These are phyloP conservation scores for Trypanosoma platydactyli DNA, from an alignment of 208 protist species.

Conservation along the genomic window DNA sequence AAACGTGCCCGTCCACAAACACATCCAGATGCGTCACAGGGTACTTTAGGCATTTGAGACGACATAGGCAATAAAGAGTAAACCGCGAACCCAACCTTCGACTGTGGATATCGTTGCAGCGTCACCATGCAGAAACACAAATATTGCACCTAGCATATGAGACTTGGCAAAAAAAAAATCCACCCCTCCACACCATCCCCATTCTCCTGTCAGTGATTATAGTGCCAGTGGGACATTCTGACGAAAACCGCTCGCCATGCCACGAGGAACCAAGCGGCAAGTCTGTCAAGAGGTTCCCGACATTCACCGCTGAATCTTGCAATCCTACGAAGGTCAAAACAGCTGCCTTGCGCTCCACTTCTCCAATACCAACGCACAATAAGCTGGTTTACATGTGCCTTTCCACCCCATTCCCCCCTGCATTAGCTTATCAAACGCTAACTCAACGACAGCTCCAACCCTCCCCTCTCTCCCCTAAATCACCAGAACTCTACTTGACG, in stretches of 20 bases:
- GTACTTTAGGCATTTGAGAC: constrained; percentile 45
- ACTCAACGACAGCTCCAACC: constrained; percentile 41
- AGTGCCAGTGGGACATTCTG: constrained; percentile 49
- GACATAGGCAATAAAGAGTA: constrained; percentile 32
- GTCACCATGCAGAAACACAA: constrained; percentile 16
- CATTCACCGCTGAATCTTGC: constrained; percentile 43
- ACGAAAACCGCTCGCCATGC: constrained; percentile 27
- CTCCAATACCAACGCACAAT: constrained; percentile 30
- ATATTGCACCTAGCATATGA: constrained; percentile 21
- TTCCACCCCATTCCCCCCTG: constrained; percentile 34
- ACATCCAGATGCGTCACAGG: constrained; percentile 36
- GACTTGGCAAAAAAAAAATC: constrained; percentile 56
- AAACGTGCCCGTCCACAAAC: constrained; percentile 32
- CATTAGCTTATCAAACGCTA: constrained; percentile 45
- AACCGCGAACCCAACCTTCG: constrained; percentile 21
- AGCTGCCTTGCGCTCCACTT: constrained; percentile 33
- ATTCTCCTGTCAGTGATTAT: constrained; percentile 40
- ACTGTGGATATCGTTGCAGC: not conserved
- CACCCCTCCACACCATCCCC: constrained; percentile 36
- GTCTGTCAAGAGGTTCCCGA: constrained; percentile 49
- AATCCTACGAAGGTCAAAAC: constrained; percentile 40
- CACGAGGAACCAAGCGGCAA: constrained; percentile 27
- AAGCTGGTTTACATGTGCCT: constrained; percentile 34
- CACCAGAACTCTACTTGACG: too few species aligned
- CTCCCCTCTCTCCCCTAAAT: too few species aligned